phyloP scores from a whole-genome alignment of 1,284 basidiomycete species.

The Cryptococcus jaspeensis region DNA sequence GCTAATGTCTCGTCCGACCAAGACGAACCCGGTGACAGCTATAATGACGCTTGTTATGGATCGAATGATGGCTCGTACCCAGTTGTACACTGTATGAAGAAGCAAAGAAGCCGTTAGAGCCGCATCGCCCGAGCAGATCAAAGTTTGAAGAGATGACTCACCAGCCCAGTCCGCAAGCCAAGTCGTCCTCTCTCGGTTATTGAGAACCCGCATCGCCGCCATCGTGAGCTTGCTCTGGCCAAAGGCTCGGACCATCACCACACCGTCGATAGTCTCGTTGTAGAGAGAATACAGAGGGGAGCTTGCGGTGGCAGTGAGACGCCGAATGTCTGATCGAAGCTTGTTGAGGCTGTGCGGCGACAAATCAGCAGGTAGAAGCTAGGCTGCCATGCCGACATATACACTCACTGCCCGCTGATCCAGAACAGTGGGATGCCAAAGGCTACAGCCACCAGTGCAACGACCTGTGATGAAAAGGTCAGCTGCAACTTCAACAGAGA shows the following conservation, averaged over 20 bases:
- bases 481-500: background rate
- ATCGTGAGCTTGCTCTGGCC: constrained; percentile 43
- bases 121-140: background rate
- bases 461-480: constrained; percentile 9
- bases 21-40: constrained; percentile 48
- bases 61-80: constrained; percentile 35
- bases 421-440: constrained; percentile 34
- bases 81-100: constrained; percentile 45
- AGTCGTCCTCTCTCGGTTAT: constrained; percentile 41
- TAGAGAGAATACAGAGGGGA: constrained; percentile 53
- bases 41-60: constrained; percentile 38
- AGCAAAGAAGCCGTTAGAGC: background rate
- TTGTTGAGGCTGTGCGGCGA: constrained; percentile 33
- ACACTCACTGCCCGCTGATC: constrained; percentile 32
- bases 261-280: constrained; percentile 52
- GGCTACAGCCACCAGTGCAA: constrained; percentile 26
- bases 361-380: background rate
- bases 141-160: constrained; percentile 12
- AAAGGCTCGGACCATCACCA: constrained; percentile 53
- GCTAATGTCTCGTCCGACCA: constrained; percentile 48
- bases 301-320: constrained; percentile 44
- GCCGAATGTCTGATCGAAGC: constrained; percentile 42
- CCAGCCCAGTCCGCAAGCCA: constrained; percentile 35
- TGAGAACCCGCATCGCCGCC: constrained; percentile 35
- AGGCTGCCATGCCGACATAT: background rate